These are phyloP conservation scores for Acanthamoeba castellanii DNA, from an alignment of 208 protist genomes.

Conservation along the genomic window DNA sequence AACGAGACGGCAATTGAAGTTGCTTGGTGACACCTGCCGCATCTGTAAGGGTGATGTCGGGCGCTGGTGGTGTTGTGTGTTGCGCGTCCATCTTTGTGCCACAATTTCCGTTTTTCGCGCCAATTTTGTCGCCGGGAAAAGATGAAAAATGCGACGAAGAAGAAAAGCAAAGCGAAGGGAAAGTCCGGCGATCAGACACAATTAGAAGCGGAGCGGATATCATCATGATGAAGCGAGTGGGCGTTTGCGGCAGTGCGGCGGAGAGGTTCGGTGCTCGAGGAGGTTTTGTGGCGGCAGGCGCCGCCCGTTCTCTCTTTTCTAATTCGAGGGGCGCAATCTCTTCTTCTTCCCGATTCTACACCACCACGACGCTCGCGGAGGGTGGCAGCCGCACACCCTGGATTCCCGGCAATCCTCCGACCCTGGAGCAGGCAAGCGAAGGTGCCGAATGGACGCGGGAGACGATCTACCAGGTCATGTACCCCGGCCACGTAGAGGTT, in stretches of 20 bases:
- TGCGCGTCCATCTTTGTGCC: background rate
- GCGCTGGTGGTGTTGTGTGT: background rate
- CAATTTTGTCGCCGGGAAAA: background rate
- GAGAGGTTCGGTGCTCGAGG: too few species aligned
- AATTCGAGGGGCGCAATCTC: too few species aligned
- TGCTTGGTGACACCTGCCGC: too few species aligned
- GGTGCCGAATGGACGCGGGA: background rate
- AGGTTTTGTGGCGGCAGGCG: too few species aligned
- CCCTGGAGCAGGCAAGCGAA: background rate
- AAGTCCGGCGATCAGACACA: background rate
- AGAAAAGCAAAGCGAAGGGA: background rate
- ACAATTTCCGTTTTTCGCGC: background rate
- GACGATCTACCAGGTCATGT: background rate
- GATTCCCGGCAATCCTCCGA: constrained; percentile 1
- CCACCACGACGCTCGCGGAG: background rate
- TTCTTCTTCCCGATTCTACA: background rate
- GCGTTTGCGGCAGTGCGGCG: too few species aligned
- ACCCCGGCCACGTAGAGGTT: background rate
- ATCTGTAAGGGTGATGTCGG: background rate
- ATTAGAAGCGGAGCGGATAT: background rate
- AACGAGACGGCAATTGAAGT: too few species aligned
- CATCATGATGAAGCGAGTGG: too few species aligned
- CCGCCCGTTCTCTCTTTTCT: too few species aligned
- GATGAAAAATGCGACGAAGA: background rate
- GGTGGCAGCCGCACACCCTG: background rate